phyloP scores from a whole-genome alignment of 345 rosid genomes.

The Geranium brycei region DNA sequence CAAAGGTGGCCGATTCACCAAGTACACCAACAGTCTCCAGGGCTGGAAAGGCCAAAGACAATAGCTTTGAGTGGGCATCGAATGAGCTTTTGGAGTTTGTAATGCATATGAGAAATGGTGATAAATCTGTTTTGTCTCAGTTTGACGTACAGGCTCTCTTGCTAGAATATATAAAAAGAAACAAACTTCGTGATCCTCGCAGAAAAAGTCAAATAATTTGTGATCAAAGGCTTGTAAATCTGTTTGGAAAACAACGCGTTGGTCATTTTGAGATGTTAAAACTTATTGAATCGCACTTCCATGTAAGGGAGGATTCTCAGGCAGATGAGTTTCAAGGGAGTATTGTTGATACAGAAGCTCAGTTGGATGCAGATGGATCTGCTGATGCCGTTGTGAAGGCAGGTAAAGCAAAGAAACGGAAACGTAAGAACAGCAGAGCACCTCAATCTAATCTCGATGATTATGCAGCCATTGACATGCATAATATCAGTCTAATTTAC shows the following conservation, averaged over 20 bases:
- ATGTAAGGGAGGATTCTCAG: conserved; percentile 58
- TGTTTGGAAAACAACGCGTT: conserved; percentile 89
- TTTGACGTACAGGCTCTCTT: conserved; percentile 76
- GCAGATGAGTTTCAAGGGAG: conserved; percentile 57
- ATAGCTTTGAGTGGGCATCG: conserved; percentile 72
- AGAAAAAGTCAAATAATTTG: conserved; percentile 90
- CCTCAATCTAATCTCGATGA: conserved; percentile 79
- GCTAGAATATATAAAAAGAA: conserved; percentile 74
- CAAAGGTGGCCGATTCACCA: conserved; percentile 26
- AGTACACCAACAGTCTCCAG: conserved; percentile 12
- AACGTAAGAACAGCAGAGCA: conserved; percentile 64
- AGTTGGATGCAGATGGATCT: conserved; percentile 55
- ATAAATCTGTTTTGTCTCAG: conserved; percentile 60
- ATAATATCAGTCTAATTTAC: conserved; percentile 77
- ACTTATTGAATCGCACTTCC: conserved; percentile 88
- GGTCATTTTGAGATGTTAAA: conserved; percentile 99
- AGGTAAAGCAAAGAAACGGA: conserved; percentile 69
- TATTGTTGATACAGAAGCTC: conserved; percentile 58
- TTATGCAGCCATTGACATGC: conserved; percentile 85
- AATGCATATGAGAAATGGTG: conserved; percentile 85
- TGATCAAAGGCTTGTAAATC: conserved; percentile 72
- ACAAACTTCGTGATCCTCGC: conserved; percentile 93
- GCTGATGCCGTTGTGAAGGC: conserved; percentile 43
- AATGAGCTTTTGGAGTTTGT: conserved; percentile 89
- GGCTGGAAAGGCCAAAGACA: conserved; percentile 24